Percentiles rank a stretch among this genome's conserved stretches.
Evolutionary conservation across 371 early-diverging fungal species (phyloP).

Genomic region (Mucor sp.): DNA sequence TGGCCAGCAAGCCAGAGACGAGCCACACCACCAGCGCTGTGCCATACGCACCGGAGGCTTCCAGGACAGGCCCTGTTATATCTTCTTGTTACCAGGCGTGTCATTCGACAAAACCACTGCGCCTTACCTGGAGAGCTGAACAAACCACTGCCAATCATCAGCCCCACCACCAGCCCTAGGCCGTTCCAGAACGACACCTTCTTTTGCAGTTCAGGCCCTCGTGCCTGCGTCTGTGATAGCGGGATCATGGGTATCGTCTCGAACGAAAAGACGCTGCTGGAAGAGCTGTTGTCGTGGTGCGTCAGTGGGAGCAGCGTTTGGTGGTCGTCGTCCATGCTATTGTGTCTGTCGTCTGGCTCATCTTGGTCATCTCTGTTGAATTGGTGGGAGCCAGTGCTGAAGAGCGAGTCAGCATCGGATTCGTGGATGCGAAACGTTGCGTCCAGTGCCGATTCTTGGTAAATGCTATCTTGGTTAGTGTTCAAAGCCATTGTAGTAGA

Average conservation of each 20-base stretch:
- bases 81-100: background rate
- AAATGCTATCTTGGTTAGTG: slow-evolving; percentile 2
- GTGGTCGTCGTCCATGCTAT: slow-evolving; percentile 32
- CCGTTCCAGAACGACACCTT: slow-evolving; percentile 74
- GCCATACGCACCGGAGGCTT: slow-evolving; percentile 67
- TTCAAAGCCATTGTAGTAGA: background rate
- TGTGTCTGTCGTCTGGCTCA: slow-evolving; percentile 21
- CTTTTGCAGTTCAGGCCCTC: slow-evolving; percentile 62
- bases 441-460: slow-evolving; percentile 2
- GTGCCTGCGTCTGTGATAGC: slow-evolving; percentile 48
- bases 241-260: slow-evolving; percentile 62
- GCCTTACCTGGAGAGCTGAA: slow-evolving; percentile 84
- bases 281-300: slow-evolving; percentile 35
- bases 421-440: slow-evolving; percentile 5
- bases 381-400: slow-evolving; percentile 29
- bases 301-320: slow-evolving; percentile 40
- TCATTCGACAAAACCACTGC: background rate
- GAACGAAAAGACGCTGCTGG: slow-evolving; percentile 50
- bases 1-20: slow-evolving; percentile 73
- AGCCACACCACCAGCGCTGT: slow-evolving; percentile 81
- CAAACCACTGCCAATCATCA: slow-evolving; percentile 88
- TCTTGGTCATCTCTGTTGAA: slow-evolving; percentile 19
- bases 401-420: slow-evolving; percentile 32
- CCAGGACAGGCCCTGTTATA: slow-evolving; percentile 65
- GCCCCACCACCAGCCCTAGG: slow-evolving; percentile 70